These are phyloP conservation scores for Aspergillus sclerotialis DNA, from an alignment of 2,329 filamentous ascomycete species.

Conservation along the genomic window DNA sequence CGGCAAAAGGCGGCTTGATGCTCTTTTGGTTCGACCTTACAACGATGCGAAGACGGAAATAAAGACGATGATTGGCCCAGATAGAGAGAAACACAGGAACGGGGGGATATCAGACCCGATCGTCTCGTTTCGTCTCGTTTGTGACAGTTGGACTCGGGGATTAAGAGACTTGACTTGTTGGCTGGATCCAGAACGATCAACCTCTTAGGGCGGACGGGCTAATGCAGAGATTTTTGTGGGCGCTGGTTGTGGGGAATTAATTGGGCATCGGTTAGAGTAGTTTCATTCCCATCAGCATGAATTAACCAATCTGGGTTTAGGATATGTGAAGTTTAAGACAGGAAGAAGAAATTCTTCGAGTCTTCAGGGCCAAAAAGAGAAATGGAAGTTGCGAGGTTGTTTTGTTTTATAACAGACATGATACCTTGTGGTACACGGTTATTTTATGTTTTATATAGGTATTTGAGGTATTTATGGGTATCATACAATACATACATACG, in stretches of 20 bases:
- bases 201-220: constrained; percentile 8
- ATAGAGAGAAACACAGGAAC: constrained; percentile 2
- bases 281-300: background rate
- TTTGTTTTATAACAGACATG: no score
- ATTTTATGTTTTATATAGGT: no score
- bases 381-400: no score
- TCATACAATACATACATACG: no score
- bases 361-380: no score
- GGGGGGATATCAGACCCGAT: constrained; percentile 1
- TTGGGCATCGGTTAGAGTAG: no score
- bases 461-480: no score
- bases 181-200: constrained; percentile 9
- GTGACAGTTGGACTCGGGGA: constrained; percentile 1
- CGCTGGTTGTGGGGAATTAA: constrained; percentile 3
- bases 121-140: background rate
- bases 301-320: no score
- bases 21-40: constrained; percentile 5
- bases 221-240: constrained; percentile 10
- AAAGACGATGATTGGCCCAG: constrained; percentile 5
- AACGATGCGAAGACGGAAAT: constrained; percentile 1
- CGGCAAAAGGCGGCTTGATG: constrained; percentile 3
- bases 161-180: constrained; percentile 5
- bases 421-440: no score
- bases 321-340: no score
- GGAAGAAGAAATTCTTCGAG: no score